These are phyloP conservation scores for Lentinula sp. DNA, from an alignment of 768 basidiomycete species.

Conservation along the genomic window DNA sequence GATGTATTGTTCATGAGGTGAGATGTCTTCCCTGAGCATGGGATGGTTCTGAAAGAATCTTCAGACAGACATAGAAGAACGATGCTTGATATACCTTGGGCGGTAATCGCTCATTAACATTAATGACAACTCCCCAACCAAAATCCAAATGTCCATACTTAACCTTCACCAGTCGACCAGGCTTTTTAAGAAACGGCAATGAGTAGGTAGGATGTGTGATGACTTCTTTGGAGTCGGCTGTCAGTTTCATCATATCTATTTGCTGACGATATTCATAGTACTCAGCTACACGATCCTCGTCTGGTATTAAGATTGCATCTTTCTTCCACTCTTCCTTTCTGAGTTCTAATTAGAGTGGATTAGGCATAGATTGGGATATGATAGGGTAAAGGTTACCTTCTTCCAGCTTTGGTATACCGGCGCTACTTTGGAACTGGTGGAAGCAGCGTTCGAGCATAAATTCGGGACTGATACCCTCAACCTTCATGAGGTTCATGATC, in stretches of 20 bases:
- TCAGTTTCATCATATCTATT: slow-evolving; percentile 67
- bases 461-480: slow-evolving; percentile 97
- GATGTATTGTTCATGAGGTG: slow-evolving; percentile 87
- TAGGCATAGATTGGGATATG: too few relatives aligned
- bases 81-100: slow-evolving; percentile 49
- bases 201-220: slow-evolving; percentile 93
- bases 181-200: slow-evolving; percentile 78
- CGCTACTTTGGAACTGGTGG: slow-evolving; percentile 95
- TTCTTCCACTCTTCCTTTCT: slow-evolving; percentile 63
- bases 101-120: slow-evolving; percentile 80
- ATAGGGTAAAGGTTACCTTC: slow-evolving; percentile 43
- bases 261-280: slow-evolving; percentile 92
- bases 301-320: slow-evolving; percentile 61
- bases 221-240: slow-evolving; percentile 83
- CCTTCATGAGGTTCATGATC: slow-evolving; percentile 97
- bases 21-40: slow-evolving; percentile 57
- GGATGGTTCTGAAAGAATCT: slow-evolving; percentile 46
- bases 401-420: slow-evolving; percentile 80
- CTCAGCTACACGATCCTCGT: slow-evolving; percentile 78
- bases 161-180: slow-evolving; percentile 88
- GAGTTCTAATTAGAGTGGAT: slow-evolving; percentile 47
- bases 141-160: slow-evolving; percentile 85
- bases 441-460: slow-evolving; percentile 98
- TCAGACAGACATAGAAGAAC: slow-evolving; percentile 1
- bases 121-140: slow-evolving; percentile 94